phyloP scores from a whole-genome alignment of 2,329 filamentous ascomycete species.

The Dothideomycetes sp. region DNA sequence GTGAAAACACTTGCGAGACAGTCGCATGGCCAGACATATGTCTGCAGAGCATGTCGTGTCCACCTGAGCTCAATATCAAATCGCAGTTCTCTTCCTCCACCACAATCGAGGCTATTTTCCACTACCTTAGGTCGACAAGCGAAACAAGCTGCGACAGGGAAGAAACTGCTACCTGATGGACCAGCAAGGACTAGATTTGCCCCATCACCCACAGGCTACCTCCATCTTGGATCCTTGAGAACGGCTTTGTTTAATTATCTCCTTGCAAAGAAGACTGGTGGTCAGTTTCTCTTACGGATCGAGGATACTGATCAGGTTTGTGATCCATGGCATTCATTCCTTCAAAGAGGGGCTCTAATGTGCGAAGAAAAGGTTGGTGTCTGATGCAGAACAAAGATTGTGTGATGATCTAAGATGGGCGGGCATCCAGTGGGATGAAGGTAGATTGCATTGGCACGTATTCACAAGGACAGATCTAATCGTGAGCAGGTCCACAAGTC shows the following conservation, averaged over 20 bases:
- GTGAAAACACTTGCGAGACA: not conserved
- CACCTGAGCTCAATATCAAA: not conserved
- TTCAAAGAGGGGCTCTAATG: too few relatives aligned
- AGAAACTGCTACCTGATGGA: slow-evolving; percentile 1
- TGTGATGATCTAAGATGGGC: slow-evolving; percentile 79
- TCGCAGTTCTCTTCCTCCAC: not conserved
- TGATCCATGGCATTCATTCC: too few relatives aligned
- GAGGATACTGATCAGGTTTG: slow-evolving; percentile 89
- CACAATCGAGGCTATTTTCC: not conserved
- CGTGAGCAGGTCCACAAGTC: slow-evolving; percentile 55
- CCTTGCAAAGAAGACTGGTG: slow-evolving; percentile 74
- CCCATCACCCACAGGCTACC: slow-evolving; percentile 85
- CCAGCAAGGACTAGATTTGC: slow-evolving; percentile 80
- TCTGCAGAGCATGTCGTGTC: slow-evolving; percentile 1
- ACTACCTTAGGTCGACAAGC: not conserved
- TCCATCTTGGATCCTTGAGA: slow-evolving; percentile 82
- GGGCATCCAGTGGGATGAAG: slow-evolving; percentile 88
- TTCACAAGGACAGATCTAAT: slow-evolving; percentile 5
- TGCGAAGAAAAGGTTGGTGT: slow-evolving; percentile 64
- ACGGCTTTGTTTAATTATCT: slow-evolving; percentile 96
- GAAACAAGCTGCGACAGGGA: slow-evolving; percentile 1
- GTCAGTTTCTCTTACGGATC: slow-evolving; percentile 81
- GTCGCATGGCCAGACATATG: not conserved
- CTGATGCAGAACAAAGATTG: slow-evolving; percentile 66
- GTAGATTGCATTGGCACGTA: slow-evolving; percentile 16